A percentile compares a stretch with the other conserved stretches of the same genome.
Evolutionary conservation across 192 early-diverging fungal genomes (phyloP).

Genomic region (Backusella liffmaniae): DNA sequence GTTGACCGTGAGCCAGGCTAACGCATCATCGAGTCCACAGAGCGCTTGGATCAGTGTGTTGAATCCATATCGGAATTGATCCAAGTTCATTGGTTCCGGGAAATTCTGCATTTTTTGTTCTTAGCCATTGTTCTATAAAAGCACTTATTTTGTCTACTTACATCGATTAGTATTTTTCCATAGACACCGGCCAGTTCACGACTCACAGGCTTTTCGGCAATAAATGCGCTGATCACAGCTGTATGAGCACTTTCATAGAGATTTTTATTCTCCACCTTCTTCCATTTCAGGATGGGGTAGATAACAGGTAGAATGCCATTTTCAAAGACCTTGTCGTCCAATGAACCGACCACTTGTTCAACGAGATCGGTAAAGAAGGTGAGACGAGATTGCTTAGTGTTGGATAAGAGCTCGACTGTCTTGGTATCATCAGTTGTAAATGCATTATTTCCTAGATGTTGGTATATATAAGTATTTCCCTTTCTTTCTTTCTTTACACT

Average conservation of each 20-base stretch:
- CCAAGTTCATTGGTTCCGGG: conserved; percentile 43
- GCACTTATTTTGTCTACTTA: conserved; percentile 7
- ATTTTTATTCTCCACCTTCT: conserved; percentile 33
- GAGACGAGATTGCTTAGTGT: conserved; percentile 36
- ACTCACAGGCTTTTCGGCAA: conserved; percentile 44
- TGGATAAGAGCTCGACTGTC: conserved; percentile 12
- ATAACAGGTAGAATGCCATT: conserved; percentile 43
- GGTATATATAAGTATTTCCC: not conserved
- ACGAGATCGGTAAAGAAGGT: conserved; percentile 48
- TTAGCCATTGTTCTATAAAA: not conserved
- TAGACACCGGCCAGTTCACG: conserved; percentile 49
- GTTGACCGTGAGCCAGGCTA: conserved; percentile 52
- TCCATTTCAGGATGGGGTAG: conserved; percentile 39
- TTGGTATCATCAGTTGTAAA: conserved; percentile 7
- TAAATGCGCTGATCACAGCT: conserved; percentile 45
- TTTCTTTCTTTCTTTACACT: not conserved
- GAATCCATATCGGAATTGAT: conserved; percentile 50
- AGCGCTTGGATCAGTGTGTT: conserved; percentile 49
- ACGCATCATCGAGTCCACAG: conserved; percentile 47
- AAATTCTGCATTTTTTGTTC: conserved; percentile 31
- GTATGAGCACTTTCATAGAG: conserved; percentile 55
- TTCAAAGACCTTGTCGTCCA: conserved; percentile 49
- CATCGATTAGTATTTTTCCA: conserved; percentile 44
- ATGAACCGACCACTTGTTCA: conserved; percentile 43
- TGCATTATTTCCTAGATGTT: not conserved